Base-by-base conservation (phyloP, 306 rosid species). In the Dryas alaskensis region DNA sequence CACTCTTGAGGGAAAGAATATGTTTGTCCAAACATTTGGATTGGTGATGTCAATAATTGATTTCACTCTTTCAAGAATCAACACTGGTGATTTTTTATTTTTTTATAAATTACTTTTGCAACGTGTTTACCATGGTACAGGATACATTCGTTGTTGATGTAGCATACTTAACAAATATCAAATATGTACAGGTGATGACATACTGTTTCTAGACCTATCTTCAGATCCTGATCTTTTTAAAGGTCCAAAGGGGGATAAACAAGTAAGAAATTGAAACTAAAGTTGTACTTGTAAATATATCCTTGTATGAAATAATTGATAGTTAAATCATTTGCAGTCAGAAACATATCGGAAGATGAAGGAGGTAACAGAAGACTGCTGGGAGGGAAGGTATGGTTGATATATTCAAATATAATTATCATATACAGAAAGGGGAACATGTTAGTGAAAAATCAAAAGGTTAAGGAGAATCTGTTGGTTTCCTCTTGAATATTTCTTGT, bases 271-370 rank as follows among this genome's bases (percentile, higher is more conserved):
- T 70, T 58, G 40, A 63, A 66, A 60, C 73, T 72, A 9, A 62
- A 65, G 52, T 80, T 9, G 8, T 70, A 22, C 57, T 49, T 22
- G 76, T 8, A 19, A 50, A 75, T 74, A 31, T 61, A 19, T 17
- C 76, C 49, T 54, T 68, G 47, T 42, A 50, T 40, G 17, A 70
- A 45, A 14, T 70, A 75, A n/a, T 70, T 55, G 22, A 75, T 72
- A 67, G 58, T 31, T 72, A 47, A 79, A 39, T 69, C 70, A 63
- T 64, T 73, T 79, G 74, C 87, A 94, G 99, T 83, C 92, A 7
- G 99, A 92, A 86, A 90, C 99, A 48, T 94, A 94, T 84, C 79
- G 97, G 78, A 90, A 83, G 86, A 94, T 94, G 99, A 89, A 88
- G 85, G 88, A 89, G 65, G 86, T 87, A 59, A 90, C 98, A 50